Base-by-base conservation (phyloP, 2,329 filamentous ascomycete genomes). In the Zelopaecilomyces penicillatus region DNA sequence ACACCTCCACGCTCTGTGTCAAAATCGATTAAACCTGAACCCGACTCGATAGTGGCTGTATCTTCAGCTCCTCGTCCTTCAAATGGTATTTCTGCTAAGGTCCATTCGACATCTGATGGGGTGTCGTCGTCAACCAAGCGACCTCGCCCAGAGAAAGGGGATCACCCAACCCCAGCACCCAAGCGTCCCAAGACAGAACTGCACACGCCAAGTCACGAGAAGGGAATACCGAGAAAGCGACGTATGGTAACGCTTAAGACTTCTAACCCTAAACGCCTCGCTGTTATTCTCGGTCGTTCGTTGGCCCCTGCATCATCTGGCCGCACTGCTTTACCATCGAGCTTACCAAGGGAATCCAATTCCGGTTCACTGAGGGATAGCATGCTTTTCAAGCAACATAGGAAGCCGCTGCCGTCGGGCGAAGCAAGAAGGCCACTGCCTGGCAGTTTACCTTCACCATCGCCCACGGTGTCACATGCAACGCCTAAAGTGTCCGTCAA, bases 181-280 rank as follows among this genome's bases (percentile, higher is more conserved):
- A 69, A 69, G 54, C 60, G 66, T 9, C 60, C 64, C 4, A 69
- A 68, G 54, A 56, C 59, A 5, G 62, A 65, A 33, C 46, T 55
- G 2, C 52, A 53, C 11, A 49, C 52, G 3, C 44, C 51, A 5
- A 54, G 51, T 10, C 39, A 43, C 3, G 52, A 56, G 1, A 47
- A 48, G 29, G 44, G 40, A n/a, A 10, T 33, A 30, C 36, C 48
- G 31, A 65, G 60, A 47, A 65, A 57, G 48, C 55, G 57, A 35
- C 56, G 54, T 4, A 61, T 69, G n/a, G 59, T 69, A 5, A 67
- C 62, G 5, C 50, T 69, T 4, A 64, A 54, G 50, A 64, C 63
- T 2, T 53, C 48, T 6, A 58, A 63, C n/a, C 56, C 63, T 1
- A 62, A 54, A 39, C 59, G 62, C 9, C 57, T 67, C 8, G 62